Evolutionary conservation across 345 rosid genomes (phyloP).

Genomic region (Turnera subulata): DNA sequence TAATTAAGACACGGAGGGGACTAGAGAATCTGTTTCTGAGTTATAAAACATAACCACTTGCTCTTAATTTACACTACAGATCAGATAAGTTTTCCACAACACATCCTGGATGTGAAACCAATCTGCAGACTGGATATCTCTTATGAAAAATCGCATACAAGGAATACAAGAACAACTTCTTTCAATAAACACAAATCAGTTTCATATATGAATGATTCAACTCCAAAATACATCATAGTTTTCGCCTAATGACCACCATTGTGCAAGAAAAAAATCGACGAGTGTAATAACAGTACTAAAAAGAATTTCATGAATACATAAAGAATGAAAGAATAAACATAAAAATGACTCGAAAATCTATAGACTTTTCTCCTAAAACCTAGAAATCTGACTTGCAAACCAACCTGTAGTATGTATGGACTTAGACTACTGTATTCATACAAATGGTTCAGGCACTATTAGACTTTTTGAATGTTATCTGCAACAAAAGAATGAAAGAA

Average conservation of each 20-base stretch:
- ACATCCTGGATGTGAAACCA: too few relatives aligned
- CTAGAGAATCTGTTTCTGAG: too few relatives aligned
- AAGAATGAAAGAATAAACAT: conserved; percentile 39
- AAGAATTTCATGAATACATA: conserved; percentile 33
- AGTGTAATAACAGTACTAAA: conserved; percentile 9
- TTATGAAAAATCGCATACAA: too few relatives aligned
- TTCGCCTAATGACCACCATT: background rate
- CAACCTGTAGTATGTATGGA: conserved; percentile 24
- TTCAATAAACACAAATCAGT: too few relatives aligned
- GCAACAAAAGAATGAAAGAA: conserved; percentile 65
- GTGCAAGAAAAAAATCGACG: background rate
- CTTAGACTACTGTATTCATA: conserved; percentile 16
- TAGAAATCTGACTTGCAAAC: conserved; percentile 16
- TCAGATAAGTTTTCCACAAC: too few relatives aligned
- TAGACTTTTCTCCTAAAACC: conserved; percentile 18
- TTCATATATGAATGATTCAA: too few relatives aligned
- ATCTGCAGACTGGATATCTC: too few relatives aligned
- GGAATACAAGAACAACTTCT: too few relatives aligned
- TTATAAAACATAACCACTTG: too few relatives aligned
- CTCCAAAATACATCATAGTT: background rate
- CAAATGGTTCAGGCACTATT: conserved; percentile 20
- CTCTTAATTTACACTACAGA: too few relatives aligned
- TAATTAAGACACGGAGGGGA: too few relatives aligned
- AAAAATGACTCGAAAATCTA: conserved; percentile 21
- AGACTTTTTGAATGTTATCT: conserved; percentile 29